These are phyloP conservation scores for Gossypioides kirkii DNA, from an alignment of 345 rosid species.

Conservation along the genomic window DNA sequence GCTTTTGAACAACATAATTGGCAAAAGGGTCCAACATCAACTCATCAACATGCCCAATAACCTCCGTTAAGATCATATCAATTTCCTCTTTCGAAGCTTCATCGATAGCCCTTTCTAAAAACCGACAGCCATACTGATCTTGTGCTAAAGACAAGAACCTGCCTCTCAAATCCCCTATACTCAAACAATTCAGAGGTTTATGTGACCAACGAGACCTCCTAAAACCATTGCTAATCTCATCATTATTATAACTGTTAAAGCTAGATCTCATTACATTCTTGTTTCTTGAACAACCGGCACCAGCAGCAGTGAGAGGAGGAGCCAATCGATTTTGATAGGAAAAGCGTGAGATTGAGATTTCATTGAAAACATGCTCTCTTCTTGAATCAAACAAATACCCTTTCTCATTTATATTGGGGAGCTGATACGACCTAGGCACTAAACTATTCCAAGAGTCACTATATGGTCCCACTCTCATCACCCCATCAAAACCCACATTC, in stretches of 20 bases:
- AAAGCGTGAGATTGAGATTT: background rate
- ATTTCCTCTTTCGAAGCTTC: slow-evolving; percentile 26
- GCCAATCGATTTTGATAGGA: background rate
- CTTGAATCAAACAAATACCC: background rate
- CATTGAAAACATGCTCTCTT: background rate
- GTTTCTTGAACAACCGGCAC: background rate
- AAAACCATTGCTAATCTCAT: background rate
- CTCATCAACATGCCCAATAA: slow-evolving; percentile 28
- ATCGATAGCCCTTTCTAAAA: slow-evolving; percentile 27
- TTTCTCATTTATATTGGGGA: background rate
- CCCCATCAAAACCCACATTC: background rate
- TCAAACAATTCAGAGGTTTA: slow-evolving; percentile 9
- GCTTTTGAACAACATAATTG: slow-evolving; percentile 43
- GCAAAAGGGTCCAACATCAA: slow-evolving; percentile 61
- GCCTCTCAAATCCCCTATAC: slow-evolving; percentile 34
- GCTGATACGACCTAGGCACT: background rate
- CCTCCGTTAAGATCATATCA: slow-evolving; percentile 38
- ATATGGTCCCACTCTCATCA: slow-evolving; percentile 5
- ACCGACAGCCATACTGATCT: slow-evolving; percentile 25
- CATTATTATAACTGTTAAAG: background rate
- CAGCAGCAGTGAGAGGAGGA: background rate
- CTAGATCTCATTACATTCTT: slow-evolving; percentile 11
- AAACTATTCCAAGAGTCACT: slow-evolving; percentile 8
- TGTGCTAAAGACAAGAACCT: slow-evolving; percentile 30
- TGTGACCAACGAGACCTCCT: slow-evolving; percentile 7